Evolutionary conservation across 1,284 basidiomycete genomes (phyloP), one percentile per base, ranked within the genome.

Genomic region (Schizophyllum commune): DNA sequence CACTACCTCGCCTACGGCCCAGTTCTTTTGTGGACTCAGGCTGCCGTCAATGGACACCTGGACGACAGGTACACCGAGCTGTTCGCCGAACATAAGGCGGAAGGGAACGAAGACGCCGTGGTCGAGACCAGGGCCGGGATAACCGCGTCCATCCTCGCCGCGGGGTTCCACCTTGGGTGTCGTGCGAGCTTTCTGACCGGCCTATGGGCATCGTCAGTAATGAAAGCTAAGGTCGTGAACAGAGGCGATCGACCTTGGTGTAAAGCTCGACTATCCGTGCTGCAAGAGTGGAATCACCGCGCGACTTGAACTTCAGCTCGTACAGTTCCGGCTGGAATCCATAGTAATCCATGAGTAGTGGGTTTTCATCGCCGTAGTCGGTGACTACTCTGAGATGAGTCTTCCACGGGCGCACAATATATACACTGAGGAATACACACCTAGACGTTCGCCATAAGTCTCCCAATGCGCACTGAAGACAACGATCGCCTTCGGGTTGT

Each of bases 391-490:
- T 17, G 2, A 3, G 39, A 9, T 47, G 13, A 47, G 39, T 47
- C 2, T 8, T 47, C 6, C 58, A 6, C 58, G 39, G 47, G 5
- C 53, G 32, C 5, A 19, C 1, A 8, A 22, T 32, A 19, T 27
- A 5, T 51, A n/a, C 13, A 4, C 5, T 4, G 5, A 32, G 17
- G 1, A 27, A n/a, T 8, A 13, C 52, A 15, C 4, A 62, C 63
- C 63, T 11, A 62, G 57, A 15, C 63, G 63, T 32, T 64, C 63
- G 9, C 9, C 22, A 11, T 20, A 4, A 19, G 63, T 64, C 34
- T 92, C 89, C 88, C 88, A 91, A 67, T 91, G 89, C 17, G 89
- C 89, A 65, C 86, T 89, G 74, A 91, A 90, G 0, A 91, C 87
- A 1, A 91, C 81, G 61, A 91, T 86, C 11, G 81, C 89, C 68